These are phyloP conservation scores for Candida golubevii DNA, from an alignment of 805 yeast genomes.

Conservation along the genomic window DNA sequence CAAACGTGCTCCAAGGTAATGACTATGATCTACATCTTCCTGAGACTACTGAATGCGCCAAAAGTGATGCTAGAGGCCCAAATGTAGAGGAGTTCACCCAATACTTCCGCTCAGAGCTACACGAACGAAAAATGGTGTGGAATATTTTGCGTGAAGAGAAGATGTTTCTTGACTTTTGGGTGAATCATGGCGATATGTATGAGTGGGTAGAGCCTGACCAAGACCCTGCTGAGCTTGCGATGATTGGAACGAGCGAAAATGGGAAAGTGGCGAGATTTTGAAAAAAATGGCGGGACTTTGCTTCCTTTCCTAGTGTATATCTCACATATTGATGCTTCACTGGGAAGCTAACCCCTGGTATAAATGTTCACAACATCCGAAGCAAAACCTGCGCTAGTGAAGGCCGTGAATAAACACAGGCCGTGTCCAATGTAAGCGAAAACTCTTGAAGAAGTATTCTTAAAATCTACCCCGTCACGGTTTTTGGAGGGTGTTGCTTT, in stretches of 20 bases:
- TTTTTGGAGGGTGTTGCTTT: too few relatives aligned
- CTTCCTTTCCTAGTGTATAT: too few relatives aligned
- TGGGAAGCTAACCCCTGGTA: too few relatives aligned
- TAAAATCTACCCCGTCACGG: too few relatives aligned
- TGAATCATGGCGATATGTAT: constrained; percentile 65
- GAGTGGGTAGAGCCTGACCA: constrained; percentile 90
- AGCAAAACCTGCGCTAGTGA: too few relatives aligned
- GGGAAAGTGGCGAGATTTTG: not conserved
- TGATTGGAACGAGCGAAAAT: too few relatives aligned
- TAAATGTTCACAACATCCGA: too few relatives aligned
- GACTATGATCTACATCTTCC: constrained; percentile 13
- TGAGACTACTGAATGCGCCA: not conserved
- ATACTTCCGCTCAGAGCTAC: constrained; percentile 9
- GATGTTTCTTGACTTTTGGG: constrained; percentile 35
- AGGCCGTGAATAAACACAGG: too few relatives aligned
- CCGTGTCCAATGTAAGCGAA: too few relatives aligned
- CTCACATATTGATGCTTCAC: too few relatives aligned
- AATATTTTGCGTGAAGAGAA: constrained; percentile 31
- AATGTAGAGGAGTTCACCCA: constrained; percentile 4
- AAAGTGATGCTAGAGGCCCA: not conserved
- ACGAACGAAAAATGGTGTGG: constrained; percentile 14
- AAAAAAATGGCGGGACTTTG: too few relatives aligned
- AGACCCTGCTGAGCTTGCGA: constrained; percentile 60
- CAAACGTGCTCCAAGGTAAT: constrained; percentile 2
- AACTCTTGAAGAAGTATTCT: too few relatives aligned